Evolutionary conservation across 2,329 filamentous ascomycete species (phyloP).

Genomic region (Colletotrichum theobromicola): DNA sequence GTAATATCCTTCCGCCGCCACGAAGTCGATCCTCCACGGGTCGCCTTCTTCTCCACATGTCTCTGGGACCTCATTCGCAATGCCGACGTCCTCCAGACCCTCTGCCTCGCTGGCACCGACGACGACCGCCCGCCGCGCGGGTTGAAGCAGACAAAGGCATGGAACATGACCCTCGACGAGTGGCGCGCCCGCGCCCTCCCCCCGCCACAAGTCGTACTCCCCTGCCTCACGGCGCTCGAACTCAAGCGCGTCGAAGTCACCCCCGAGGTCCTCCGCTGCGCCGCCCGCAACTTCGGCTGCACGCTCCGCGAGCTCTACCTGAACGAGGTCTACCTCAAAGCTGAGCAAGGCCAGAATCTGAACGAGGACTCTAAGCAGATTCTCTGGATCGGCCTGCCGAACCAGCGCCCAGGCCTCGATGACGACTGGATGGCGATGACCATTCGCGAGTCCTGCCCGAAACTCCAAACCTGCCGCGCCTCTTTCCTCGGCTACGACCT

Average conservation of each 20-base stretch:
- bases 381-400: slow-evolving; percentile 52
- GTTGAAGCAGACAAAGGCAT: slow-evolving; percentile 42
- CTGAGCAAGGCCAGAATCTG: slow-evolving; percentile 36
- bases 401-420: slow-evolving; percentile 39
- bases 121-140: slow-evolving; percentile 40
- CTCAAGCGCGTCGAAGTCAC: slow-evolving; percentile 46
- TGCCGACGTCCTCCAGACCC: slow-evolving; percentile 46
- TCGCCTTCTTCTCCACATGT: slow-evolving; percentile 43
- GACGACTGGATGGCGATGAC: slow-evolving; percentile 48
- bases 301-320: slow-evolving; percentile 51
- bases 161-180: slow-evolving; percentile 39
- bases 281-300: slow-evolving; percentile 37
- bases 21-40: slow-evolving; percentile 37
- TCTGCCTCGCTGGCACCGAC: slow-evolving; percentile 54
- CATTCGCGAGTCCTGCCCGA: slow-evolving; percentile 38
- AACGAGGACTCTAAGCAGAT: slow-evolving; percentile 37
- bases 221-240: slow-evolving; percentile 47
- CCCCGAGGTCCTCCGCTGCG: slow-evolving; percentile 38
- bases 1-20: slow-evolving; percentile 52
- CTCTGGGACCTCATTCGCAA: slow-evolving; percentile 56
- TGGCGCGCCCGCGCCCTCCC: slow-evolving; percentile 46
- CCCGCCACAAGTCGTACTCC: slow-evolving; percentile 37
- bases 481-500: slow-evolving; percentile 49
- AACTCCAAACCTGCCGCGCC: slow-evolving; percentile 47
- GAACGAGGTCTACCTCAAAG: slow-evolving; percentile 50